Evolutionary conservation across 164 flowering plant genomes (phyloP).

Genomic region (Santalum album): DNA sequence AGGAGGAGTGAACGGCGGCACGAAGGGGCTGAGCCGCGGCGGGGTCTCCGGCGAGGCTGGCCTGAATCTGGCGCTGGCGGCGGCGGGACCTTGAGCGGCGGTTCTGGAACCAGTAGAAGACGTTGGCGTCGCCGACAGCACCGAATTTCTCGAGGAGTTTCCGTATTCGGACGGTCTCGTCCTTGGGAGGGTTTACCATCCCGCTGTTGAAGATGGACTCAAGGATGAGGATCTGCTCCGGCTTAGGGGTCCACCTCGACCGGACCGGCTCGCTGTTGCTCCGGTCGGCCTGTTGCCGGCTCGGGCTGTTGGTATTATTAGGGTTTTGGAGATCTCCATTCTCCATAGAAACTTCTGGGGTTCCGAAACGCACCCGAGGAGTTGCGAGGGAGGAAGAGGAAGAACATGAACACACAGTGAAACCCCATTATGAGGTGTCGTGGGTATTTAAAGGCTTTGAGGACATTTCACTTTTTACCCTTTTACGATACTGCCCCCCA

Average conservation of each 20-base stretch:
- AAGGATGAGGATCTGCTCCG: constrained; percentile 86
- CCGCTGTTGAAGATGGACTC: constrained; percentile 98
- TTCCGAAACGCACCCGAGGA: too few species aligned
- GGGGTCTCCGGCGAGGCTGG: too few species aligned
- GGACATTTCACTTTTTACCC: too few species aligned
- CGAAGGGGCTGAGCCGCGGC: too few species aligned
- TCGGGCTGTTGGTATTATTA: constrained; percentile 11
- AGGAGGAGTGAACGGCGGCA: too few species aligned
- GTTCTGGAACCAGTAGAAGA: constrained; percentile 98
- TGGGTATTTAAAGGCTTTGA: too few species aligned
- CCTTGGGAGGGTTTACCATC: constrained; percentile 94
- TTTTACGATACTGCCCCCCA: too few species aligned
- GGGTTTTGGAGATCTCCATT: neutral
- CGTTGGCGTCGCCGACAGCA: constrained; percentile 85
- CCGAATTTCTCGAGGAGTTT: constrained; percentile 80
- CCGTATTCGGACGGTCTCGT: constrained; percentile 77
- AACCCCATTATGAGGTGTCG: too few species aligned
- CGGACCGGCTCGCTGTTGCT: constrained; percentile 49
- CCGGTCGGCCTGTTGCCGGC: constrained; percentile 11
- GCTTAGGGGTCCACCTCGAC: constrained; percentile 96
- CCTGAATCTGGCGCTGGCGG: constrained; percentile 63
- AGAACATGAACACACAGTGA: too few species aligned
- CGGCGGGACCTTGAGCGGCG: constrained; percentile 84
- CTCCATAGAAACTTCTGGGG: too few species aligned
- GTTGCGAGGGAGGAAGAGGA: too few species aligned